Percentiles rank a stretch among this genome's conserved stretches.
These are phyloP conservation scores for Orbilia blumenaviensis DNA, from an alignment of 2,329 filamentous ascomycete species.

Conservation along the genomic window DNA sequence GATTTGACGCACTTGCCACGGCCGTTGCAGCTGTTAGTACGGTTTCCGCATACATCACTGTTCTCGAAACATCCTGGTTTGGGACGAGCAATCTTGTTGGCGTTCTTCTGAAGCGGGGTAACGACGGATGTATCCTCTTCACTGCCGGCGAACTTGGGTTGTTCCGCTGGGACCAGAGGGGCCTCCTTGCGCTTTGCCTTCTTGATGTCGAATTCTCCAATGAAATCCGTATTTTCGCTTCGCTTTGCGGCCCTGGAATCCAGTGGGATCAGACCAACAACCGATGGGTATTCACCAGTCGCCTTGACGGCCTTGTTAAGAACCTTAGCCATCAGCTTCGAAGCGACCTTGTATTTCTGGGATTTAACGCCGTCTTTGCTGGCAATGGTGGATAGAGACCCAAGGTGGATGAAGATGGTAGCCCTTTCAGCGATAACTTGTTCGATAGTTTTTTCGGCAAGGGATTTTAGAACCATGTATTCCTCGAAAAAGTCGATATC, in stretches of 20 bases:
- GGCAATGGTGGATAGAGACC: slow-evolving; percentile 49
- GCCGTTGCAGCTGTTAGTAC: slow-evolving; percentile 81
- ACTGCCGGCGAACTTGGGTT: slow-evolving; percentile 19
- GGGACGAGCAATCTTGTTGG: slow-evolving; percentile 60
- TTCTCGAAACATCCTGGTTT: slow-evolving; percentile 80
- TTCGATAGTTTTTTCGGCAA: slow-evolving; percentile 43
- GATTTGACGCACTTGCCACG: slow-evolving; percentile 80
- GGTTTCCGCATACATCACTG: slow-evolving; percentile 72
- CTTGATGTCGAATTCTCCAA: slow-evolving; percentile 42
- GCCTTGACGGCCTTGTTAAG: slow-evolving; percentile 25
- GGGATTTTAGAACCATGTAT: slow-evolving; percentile 53
- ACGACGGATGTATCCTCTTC: slow-evolving; percentile 60
- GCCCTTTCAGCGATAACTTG: slow-evolving; percentile 46
- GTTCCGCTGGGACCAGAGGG: slow-evolving; percentile 13
- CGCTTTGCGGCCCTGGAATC: slow-evolving; percentile 33
- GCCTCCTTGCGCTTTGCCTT: slow-evolving; percentile 37
- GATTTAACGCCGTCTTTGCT: slow-evolving; percentile 46
- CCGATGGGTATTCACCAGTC: slow-evolving; percentile 35
- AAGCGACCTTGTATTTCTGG: slow-evolving; percentile 47
- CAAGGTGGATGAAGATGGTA: slow-evolving; percentile 47
- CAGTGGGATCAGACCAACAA: slow-evolving; percentile 39
- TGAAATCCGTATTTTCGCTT: slow-evolving; percentile 21
- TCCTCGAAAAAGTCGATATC: slow-evolving; percentile 51
- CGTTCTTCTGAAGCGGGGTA: slow-evolving; percentile 58
- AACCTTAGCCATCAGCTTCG: slow-evolving; percentile 29